Conservation (phyloP, 805 yeast species). For the Myxozyma geophila region DNA sequence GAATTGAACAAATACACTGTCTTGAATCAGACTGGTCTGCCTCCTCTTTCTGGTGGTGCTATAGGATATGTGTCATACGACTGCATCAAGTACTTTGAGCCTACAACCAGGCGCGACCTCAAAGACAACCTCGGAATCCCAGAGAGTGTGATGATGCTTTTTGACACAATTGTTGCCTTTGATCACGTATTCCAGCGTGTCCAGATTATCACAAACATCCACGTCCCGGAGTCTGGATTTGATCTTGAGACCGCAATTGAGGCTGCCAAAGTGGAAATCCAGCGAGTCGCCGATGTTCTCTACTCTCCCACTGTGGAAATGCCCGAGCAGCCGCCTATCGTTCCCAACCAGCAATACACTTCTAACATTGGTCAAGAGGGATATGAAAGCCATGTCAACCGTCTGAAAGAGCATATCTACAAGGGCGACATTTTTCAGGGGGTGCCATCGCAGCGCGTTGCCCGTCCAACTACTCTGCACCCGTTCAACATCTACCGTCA, state of each 20-base stretch:
- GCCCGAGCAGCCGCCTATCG: conserved; percentile 78
- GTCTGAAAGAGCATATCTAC: conserved; percentile 76
- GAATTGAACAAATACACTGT: conserved; percentile 70
- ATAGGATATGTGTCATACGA: conserved; percentile 95
- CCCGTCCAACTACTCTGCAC: conserved; percentile 91
- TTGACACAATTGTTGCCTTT: conserved; percentile 85
- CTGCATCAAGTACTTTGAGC: conserved; percentile 96
- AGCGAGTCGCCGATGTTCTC: conserved; percentile 53
- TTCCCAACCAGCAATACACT: conserved; percentile 66
- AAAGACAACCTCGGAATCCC: conserved; percentile 85
- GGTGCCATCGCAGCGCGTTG: conserved; percentile 96
- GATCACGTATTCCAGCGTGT: conserved; percentile 94
- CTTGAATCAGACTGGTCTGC: conserved; percentile 80
- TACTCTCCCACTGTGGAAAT: conserved; percentile 50
- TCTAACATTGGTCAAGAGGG: conserved; percentile 95
- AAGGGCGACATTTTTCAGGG: conserved; percentile 97
- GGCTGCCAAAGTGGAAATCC: conserved; percentile 61
- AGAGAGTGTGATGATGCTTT: conserved; percentile 89
- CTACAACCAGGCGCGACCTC: conserved; percentile 74
- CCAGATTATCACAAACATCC: conserved; percentile 83
- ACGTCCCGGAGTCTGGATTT: conserved; percentile 44
- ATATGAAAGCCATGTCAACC: conserved; percentile 79
- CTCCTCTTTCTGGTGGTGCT: conserved; percentile 92
- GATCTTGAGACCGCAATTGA: conserved; percentile 56
- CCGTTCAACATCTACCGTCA: conserved; percentile 97